Conservation (phyloP, 176 grass and related monocot species). For the Echinochloa phyllopogon region DNA sequence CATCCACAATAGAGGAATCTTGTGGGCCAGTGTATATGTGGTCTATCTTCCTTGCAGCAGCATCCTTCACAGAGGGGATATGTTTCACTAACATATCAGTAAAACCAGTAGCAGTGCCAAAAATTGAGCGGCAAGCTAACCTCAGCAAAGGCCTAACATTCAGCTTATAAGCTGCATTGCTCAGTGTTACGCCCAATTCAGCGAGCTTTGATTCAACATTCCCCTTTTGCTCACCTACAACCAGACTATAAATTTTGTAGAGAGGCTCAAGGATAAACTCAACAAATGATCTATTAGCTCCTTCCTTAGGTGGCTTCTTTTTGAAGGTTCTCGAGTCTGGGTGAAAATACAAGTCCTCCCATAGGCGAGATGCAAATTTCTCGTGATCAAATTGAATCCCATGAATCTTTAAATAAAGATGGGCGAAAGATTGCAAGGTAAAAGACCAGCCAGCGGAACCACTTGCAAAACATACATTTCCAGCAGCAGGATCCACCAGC, state of each 20-base stretch:
- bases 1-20: conserved; percentile 67
- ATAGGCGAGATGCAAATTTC: conserved; percentile 90
- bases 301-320: conserved; percentile 95
- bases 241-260: conserved; percentile 99
- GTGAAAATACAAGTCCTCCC: conserved; percentile 96
- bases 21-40: conserved; percentile 90
- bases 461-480: conserved; percentile 99
- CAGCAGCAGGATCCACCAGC: conserved; percentile 79
- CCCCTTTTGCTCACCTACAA: conserved; percentile 85
- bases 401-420: conserved; percentile 88
- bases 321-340: conserved; percentile 79
- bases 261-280: conserved; percentile 94
- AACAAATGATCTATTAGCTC: conserved; percentile 95
- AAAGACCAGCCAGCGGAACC: conserved; percentile 96
- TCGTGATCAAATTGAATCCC: conserved; percentile 85
- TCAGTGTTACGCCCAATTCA: conserved; percentile 88
- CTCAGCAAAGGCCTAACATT: conserved; percentile 91
- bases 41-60: conserved; percentile 83
- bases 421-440: conserved; percentile 94
- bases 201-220: conserved; percentile 78
- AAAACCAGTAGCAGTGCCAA: conserved; percentile 89
- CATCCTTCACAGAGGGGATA: conserved; percentile 88
- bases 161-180: conserved; percentile 93
- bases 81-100: conserved; percentile 96
- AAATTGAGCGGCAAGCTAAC: conserved; percentile 95